Conservation (phyloP, 2,329 filamentous ascomycete genomes). For the Penicillium sclerotigenum region DNA sequence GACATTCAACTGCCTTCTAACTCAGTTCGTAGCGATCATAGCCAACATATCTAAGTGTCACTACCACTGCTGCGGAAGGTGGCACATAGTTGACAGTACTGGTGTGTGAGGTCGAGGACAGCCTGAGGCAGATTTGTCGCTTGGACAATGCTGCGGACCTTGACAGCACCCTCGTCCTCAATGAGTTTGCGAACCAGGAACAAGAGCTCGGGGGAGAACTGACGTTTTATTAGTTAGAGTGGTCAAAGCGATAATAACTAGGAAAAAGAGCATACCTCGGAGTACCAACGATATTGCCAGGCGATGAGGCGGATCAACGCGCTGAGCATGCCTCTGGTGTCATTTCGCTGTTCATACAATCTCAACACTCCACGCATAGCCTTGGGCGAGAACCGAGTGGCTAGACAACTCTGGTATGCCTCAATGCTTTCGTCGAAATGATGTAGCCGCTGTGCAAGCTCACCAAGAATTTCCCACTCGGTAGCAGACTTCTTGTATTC, state of each 20-base stretch:
- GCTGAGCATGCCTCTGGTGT: slow-evolving; percentile 75
- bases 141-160: slow-evolving; percentile 95
- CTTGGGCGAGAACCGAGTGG: slow-evolving; percentile 87
- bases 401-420: slow-evolving; percentile 84
- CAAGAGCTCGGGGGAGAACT: slow-evolving; percentile 89
- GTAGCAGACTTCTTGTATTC: slow-evolving; percentile 96
- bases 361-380: slow-evolving; percentile 81
- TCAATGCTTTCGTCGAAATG: slow-evolving; percentile 89
- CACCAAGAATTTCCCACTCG: slow-evolving; percentile 96
- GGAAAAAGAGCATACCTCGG: slow-evolving; percentile 59
- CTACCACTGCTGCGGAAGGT: slow-evolving; percentile 93
- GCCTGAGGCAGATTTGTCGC: slow-evolving; percentile 90
- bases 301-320: slow-evolving; percentile 89
- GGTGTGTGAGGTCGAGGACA: slow-evolving; percentile 90
- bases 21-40: not conserved
- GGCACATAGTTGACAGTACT: slow-evolving; percentile 91
- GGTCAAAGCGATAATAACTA: not conserved
- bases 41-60: slow-evolving; percentile 60
- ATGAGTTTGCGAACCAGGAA: slow-evolving; percentile 87
- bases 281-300: slow-evolving; percentile 99
- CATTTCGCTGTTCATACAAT: slow-evolving; percentile 72
- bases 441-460: slow-evolving; percentile 86
- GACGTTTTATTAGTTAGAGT: slow-evolving; percentile 18
- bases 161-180: slow-evolving; percentile 95
- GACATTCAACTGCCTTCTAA: not conserved